phyloP scores from a whole-genome alignment of 2,329 filamentous ascomycete genomes.

The Aphanoascus verrucosus region DNA sequence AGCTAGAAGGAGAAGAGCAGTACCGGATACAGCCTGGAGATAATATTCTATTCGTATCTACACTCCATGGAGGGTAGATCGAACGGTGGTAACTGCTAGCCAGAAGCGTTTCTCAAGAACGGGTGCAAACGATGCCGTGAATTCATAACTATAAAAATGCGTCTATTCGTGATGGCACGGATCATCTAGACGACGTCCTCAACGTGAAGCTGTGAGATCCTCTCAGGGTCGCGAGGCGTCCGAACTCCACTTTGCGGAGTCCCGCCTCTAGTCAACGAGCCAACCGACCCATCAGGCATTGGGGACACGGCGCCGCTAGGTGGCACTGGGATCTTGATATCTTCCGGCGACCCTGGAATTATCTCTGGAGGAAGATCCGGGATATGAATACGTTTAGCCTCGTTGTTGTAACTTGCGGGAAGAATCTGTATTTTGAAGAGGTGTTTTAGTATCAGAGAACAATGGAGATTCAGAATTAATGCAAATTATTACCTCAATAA shows the following conservation, averaged over 20 bases:
- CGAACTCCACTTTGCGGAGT: conserved; percentile 36
- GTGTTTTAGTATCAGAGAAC: background rate
- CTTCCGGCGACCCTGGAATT: conserved; percentile 67
- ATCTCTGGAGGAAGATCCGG: conserved; percentile 54
- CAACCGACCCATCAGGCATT: conserved; percentile 33
- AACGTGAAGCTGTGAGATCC: conserved; percentile 36
- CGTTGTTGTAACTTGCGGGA: conserved; percentile 92
- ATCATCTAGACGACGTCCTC: conserved; percentile 33
- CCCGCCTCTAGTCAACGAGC: conserved; percentile 30
- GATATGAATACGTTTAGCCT: conserved; percentile 82
- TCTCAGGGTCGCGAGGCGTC: conserved; percentile 35
- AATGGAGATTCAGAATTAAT: background rate
- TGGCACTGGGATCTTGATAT: conserved; percentile 66
- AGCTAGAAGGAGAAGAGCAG: conserved; percentile 84
- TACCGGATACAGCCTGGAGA: conserved; percentile 76
- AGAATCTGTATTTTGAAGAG: conserved; percentile 53
- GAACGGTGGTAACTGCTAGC: background rate
- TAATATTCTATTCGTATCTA: conserved; percentile 92
- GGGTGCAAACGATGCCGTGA: background rate
- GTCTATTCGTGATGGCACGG: background rate
- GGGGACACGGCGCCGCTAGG: conserved; percentile 42
- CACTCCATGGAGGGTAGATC: conserved; percentile 72
- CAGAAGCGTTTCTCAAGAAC: background rate
- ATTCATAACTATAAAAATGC: background rate
- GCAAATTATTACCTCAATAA: conserved; percentile 64